Evolutionary conservation across 1,284 basidiomycete species (phyloP).

Genomic region (Cystobasidium slooffiae): DNA sequence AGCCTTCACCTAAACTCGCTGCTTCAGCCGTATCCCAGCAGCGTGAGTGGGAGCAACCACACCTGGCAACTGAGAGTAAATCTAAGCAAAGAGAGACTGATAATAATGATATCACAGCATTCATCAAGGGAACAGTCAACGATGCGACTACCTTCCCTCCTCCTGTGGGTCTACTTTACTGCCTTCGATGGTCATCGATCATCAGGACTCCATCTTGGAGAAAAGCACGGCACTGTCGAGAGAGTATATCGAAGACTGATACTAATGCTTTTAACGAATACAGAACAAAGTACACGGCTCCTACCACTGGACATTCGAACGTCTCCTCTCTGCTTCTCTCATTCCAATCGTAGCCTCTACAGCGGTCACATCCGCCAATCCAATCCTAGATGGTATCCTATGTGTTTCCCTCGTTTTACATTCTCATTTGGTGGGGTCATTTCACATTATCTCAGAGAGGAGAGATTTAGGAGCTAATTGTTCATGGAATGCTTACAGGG

Average conservation of each 20-base stretch:
- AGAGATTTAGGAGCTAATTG: too few relatives aligned
- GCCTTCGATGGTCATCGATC: not conserved
- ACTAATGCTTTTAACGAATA: too few relatives aligned
- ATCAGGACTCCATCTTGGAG: not conserved
- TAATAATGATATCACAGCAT: too few relatives aligned
- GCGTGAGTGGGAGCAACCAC: constrained; percentile 34
- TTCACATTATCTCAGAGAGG: too few relatives aligned
- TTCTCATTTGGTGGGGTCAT: constrained; percentile 78
- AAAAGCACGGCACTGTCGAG: too few relatives aligned
- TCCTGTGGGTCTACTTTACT: constrained; percentile 57
- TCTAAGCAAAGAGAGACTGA: too few relatives aligned
- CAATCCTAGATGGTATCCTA: constrained; percentile 84
- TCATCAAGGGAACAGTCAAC: constrained; percentile 92
- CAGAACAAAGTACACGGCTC: constrained; percentile 80
- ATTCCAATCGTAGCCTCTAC: constrained; percentile 73
- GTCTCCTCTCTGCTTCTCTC: constrained; percentile 81
- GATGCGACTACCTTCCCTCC: constrained; percentile 88
- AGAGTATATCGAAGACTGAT: too few relatives aligned
- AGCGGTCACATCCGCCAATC: constrained; percentile 60
- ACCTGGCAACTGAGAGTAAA: too few relatives aligned
- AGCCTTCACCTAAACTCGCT: constrained; percentile 28
- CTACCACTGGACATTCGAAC: constrained; percentile 98
- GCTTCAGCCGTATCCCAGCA: constrained; percentile 28
- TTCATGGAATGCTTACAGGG: constrained; percentile 45
- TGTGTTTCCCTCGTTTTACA: constrained; percentile 87